phyloP scores from a whole-genome alignment of 2,329 filamentous ascomycete species.

The Cytospora schulzeri region DNA sequence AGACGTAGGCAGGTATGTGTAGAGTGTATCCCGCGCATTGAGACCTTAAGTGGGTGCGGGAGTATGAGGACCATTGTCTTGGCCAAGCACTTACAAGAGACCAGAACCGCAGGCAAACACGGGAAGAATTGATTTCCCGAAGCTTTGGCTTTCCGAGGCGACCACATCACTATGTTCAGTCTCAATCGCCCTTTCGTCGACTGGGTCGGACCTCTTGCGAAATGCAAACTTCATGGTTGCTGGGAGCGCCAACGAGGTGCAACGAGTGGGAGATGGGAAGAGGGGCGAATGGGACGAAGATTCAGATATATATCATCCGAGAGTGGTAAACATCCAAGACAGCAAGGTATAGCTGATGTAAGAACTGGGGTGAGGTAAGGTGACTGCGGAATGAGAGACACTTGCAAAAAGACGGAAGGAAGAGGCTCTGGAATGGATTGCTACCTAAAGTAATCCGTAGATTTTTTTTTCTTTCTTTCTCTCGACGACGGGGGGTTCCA shows the following conservation, averaged over 20 bases:
- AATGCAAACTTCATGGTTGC: constrained; percentile 25
- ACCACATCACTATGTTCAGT: constrained; percentile 8
- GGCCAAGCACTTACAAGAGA: constrained; percentile 59
- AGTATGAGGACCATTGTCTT: no score
- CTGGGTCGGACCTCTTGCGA: constrained; percentile 19
- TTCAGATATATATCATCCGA: neutral
- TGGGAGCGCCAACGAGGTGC: neutral
- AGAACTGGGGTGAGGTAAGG: neutral
- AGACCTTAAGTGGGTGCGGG: no score
- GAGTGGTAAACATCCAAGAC: neutral
- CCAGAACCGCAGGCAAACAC: constrained; percentile 88
- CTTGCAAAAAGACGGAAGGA: neutral
- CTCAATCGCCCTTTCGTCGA: constrained; percentile 11
- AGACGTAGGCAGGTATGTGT: no score
- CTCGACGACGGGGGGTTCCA: neutral
- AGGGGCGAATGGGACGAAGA: neutral
- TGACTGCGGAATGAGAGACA: neutral
- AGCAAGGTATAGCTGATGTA: neutral
- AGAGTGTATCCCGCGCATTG: no score
- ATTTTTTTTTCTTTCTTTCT: no score
- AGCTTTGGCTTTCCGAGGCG: constrained; percentile 4
- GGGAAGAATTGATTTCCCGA: constrained; percentile 50
- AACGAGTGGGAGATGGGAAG: neutral
- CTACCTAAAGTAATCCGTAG: neutral
- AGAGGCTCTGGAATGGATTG: neutral